A percentile compares a stretch with the other conserved stretches of the same genome.
phyloP scores from a whole-genome alignment of 257 asterid genomes.

The Solanum infundibuliforme region DNA sequence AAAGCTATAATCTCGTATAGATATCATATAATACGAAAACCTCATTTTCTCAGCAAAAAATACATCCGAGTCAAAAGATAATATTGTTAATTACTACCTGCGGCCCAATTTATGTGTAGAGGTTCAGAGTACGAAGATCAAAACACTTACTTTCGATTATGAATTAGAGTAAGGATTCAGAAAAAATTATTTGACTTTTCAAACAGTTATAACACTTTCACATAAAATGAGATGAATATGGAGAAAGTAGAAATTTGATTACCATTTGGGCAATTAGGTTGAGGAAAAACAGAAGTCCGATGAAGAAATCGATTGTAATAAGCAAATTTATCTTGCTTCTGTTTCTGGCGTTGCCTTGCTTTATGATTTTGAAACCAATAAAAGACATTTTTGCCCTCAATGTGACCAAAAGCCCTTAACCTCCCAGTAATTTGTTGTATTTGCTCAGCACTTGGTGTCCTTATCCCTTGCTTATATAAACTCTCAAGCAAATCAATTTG shows the following conservation, averaged over 20 bases:
- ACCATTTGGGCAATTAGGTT: conserved; percentile 38
- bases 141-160: background rate
- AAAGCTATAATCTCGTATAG: background rate
- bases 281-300: conserved; percentile 10
- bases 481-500: conserved; percentile 73
- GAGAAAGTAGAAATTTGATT: background rate
- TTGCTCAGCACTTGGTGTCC: conserved; percentile 80
- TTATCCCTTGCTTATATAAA: conserved; percentile 56
- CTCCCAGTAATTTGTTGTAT: conserved; percentile 58
- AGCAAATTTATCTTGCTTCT: conserved; percentile 37
- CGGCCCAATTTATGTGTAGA: background rate
- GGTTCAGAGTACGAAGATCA: background rate
- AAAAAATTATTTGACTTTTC: background rate
- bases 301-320: conserved; percentile 34
- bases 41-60: background rate
- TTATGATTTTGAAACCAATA: conserved; percentile 94
- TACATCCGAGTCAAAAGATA: background rate
- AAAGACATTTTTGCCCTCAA: conserved; percentile 83
- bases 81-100: background rate
- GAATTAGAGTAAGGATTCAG: background rate
- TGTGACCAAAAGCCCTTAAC: conserved; percentile 56
- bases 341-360: conserved; percentile 91
- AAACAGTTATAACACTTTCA: background rate
- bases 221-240: background rate
- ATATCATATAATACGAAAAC: background rate